Evolutionary conservation across 2,329 filamentous ascomycete species (phyloP).

Genomic region (Sporothrix mexicana): DNA sequence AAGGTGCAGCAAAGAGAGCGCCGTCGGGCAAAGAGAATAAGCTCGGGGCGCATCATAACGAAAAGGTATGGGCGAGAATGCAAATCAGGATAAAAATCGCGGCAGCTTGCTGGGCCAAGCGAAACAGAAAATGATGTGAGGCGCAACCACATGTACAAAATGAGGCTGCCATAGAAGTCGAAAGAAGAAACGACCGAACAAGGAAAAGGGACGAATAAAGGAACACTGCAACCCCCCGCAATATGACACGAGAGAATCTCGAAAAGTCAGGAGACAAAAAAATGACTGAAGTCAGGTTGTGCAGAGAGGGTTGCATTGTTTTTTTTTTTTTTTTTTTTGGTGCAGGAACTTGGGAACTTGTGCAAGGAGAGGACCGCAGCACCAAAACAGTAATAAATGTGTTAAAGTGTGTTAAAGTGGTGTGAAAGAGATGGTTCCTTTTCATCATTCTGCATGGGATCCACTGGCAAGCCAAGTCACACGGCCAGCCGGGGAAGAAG

Average conservation of each 20-base stretch:
- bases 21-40: constrained; percentile 1
- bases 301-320: constrained; percentile 15
- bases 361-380: background rate
- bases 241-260: constrained; percentile 27
- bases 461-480: constrained; percentile 21
- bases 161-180: background rate
- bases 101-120: background rate
- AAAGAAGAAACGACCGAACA: background rate
- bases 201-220: background rate
- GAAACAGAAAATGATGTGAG: background rate
- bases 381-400: background rate
- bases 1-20: background rate
- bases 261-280: constrained; percentile 28
- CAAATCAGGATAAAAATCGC: background rate
- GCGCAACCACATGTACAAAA: background rate
- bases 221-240: constrained; percentile 25
- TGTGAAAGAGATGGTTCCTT: background rate
- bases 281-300: background rate
- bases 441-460: constrained; percentile 10
- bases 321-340: background rate
- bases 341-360: constrained; percentile 31
- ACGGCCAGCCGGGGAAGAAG: constrained; percentile 26
- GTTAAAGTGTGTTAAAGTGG: constrained; percentile 6
- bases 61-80: background rate
- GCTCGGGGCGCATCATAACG: background rate